phyloP scores from a whole-genome alignment of 768 basidiomycete genomes.

The Wakefieldia striispora region DNA sequence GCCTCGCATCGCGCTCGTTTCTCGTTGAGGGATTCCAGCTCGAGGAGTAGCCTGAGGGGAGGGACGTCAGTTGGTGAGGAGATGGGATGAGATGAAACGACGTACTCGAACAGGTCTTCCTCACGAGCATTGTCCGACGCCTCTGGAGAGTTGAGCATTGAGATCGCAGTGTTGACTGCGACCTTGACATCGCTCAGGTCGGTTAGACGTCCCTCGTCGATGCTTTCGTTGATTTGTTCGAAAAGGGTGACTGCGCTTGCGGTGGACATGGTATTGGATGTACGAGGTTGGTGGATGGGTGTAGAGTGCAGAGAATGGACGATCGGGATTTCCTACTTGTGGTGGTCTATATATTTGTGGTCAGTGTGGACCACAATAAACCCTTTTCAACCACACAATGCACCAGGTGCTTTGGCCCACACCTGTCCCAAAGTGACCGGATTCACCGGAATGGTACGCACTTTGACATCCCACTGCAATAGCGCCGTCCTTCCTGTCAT shows the following conservation, averaged over 20 bases:
- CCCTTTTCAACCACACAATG: slow-evolving; percentile 13
- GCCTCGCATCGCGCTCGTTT: slow-evolving; percentile 7
- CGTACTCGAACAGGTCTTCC: slow-evolving; percentile 8
- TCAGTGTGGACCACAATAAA: slow-evolving; percentile 4
- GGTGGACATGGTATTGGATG: slow-evolving; percentile 6
- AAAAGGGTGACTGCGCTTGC: slow-evolving; percentile 8
- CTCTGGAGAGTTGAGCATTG: slow-evolving; percentile 3
- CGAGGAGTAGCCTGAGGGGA: slow-evolving; percentile 9
- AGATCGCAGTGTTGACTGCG: slow-evolving; percentile 15
- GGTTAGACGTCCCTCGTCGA: slow-evolving; percentile 11
- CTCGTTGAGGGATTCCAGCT: slow-evolving; percentile 7
- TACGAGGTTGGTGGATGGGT: slow-evolving; percentile 2
- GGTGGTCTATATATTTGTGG: background rate
- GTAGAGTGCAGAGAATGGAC: background rate
- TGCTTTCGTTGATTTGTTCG: slow-evolving; percentile 5
- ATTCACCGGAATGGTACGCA: slow-evolving; percentile 2
- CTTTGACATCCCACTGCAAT: slow-evolving; percentile 17
- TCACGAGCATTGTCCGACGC: background rate
- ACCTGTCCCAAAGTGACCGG: slow-evolving; percentile 13
- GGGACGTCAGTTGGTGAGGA: background rate
- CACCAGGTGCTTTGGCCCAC: background rate
- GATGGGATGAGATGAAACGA: background rate
- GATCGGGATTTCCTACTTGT: background rate
- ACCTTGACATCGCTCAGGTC: background rate
- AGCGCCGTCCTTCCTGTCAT: too few species aligned